Evolutionary conservation across 345 rosid species (phyloP), one percentile per base, ranked within the genome.

Genomic region (Pistacia vera): DNA sequence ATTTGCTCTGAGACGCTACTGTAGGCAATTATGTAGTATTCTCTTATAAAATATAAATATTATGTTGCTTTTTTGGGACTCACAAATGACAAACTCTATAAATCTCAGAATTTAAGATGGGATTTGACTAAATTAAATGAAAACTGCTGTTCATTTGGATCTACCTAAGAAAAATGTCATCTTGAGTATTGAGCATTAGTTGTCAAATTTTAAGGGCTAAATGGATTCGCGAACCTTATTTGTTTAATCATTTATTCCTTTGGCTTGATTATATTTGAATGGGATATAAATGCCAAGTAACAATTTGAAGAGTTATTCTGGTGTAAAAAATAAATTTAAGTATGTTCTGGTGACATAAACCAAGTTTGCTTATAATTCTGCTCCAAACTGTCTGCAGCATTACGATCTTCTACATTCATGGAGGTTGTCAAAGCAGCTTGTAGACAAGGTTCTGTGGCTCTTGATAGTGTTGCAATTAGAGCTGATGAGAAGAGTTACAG

Each of bases 391-490:
- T 77, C 51, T 81, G 72, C 86, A 90, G 97, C 88, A 59, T 77
- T 81, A 18, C 76, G 78, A 68, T 71, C 83, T 64, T 65, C 73
- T 83, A 74, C 93, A 63, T 78, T 89, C 35, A 96, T 96, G 99
- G 97, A 96, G 82, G 95, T 96, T 68, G 77, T 93, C 66, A 92
- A 90, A 86, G 83, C 91, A 22, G 90, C 82, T 66, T 85, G 71
- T 30, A 84, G 75, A 78, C 87, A 86, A 75, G 94, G 93, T 6
- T 83, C 90, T 73, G 83, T 64, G 25, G 80, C 89, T 12, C 75
- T 69, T 70, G 93, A 87, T 61, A 81, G 84, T 70, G 71, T 89
- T 80, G 99, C 97, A 3, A 88, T 96, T 77, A 90, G 87, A 85
- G 91, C 93, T 41, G 95, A 96, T 75, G 87, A 85, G 66, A 84